Conservation (phyloP, 805 yeast genomes). For the Millerozyma miso region DNA sequence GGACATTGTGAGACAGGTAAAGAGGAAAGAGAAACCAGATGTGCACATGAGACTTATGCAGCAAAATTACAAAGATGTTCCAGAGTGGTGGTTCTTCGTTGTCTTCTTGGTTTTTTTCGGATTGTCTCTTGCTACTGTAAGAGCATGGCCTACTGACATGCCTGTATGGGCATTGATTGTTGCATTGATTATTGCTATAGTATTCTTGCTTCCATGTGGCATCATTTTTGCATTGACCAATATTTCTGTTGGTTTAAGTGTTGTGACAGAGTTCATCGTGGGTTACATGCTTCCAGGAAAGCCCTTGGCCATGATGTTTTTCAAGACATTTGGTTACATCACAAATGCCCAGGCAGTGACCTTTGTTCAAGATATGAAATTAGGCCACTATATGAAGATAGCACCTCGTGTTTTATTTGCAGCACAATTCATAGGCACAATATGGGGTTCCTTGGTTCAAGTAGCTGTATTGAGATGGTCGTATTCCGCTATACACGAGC, state of each 20-base stretch:
- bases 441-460: slow-evolving; percentile 40
- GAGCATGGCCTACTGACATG: slow-evolving; percentile 39
- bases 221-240: slow-evolving; percentile 31
- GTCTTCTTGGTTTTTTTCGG: slow-evolving; percentile 28
- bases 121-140: slow-evolving; percentile 33
- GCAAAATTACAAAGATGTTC: slow-evolving; percentile 33
- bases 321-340: slow-evolving; percentile 23
- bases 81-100: slow-evolving; percentile 41
- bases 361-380: slow-evolving; percentile 26
- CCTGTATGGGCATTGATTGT: slow-evolving; percentile 39
- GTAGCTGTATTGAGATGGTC: slow-evolving; percentile 41
- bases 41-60: slow-evolving; percentile 56
- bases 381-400: slow-evolving; percentile 41
- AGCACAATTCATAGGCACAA: slow-evolving; percentile 38
- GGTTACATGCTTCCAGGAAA: slow-evolving; percentile 34
- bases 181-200: slow-evolving; percentile 35
- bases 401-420: slow-evolving; percentile 37
- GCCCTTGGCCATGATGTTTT: slow-evolving; percentile 17
- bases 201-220: slow-evolving; percentile 39
- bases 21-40: slow-evolving; percentile 14
- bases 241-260: slow-evolving; percentile 38
- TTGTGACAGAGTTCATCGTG: slow-evolving; percentile 38
- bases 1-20: slow-evolving; percentile 38
- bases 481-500: slow-evolving; percentile 28
- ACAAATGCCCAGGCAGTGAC: slow-evolving; percentile 29